phyloP scores from a whole-genome alignment of 371 early-diverging fungal genomes.

The Mortierella sp. region DNA sequence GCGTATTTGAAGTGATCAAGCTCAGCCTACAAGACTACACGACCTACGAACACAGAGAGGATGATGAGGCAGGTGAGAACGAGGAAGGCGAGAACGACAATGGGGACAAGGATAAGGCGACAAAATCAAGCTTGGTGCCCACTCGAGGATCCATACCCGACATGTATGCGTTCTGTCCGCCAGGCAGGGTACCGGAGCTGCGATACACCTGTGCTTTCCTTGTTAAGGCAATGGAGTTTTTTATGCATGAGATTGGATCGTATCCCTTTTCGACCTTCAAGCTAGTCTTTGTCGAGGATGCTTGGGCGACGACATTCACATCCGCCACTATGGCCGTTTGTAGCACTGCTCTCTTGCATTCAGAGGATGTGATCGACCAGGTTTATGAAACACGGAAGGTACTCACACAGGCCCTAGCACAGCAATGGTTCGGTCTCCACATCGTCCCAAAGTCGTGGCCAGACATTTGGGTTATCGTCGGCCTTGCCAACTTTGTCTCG shows the following conservation, averaged over 20 bases:
- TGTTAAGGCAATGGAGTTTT: constrained; percentile 84
- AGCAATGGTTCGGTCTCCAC: constrained; percentile 95
- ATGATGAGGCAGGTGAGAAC: constrained; percentile 56
- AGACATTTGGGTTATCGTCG: constrained; percentile 90
- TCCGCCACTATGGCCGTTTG: constrained; percentile 51
- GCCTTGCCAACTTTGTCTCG: constrained; percentile 81
- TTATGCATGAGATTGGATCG: constrained; percentile 86
- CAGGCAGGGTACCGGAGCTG: constrained; percentile 67
- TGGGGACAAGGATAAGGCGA: constrained; percentile 43
- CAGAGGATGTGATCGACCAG: constrained; percentile 87
- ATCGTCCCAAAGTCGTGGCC: constrained; percentile 83
- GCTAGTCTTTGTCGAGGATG: constrained; percentile 87
- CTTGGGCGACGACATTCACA: constrained; percentile 67
- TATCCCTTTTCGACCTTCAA: constrained; percentile 91
- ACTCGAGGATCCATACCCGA: constrained; percentile 59
- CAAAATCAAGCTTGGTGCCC: constrained; percentile 17
- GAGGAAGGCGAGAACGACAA: constrained; percentile 60
- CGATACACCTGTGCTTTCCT: constrained; percentile 74
- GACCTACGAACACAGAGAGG: constrained; percentile 62
- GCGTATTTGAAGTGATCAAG: constrained; percentile 41
- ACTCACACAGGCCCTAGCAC: constrained; percentile 79
- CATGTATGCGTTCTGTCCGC: constrained; percentile 76
- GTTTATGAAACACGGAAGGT: constrained; percentile 80
- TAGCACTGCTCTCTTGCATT: constrained; percentile 78
- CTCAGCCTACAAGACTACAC: constrained; percentile 59